Base-by-base conservation (phyloP, 805 yeast species). In the Ogataea wickerhamii region DNA sequence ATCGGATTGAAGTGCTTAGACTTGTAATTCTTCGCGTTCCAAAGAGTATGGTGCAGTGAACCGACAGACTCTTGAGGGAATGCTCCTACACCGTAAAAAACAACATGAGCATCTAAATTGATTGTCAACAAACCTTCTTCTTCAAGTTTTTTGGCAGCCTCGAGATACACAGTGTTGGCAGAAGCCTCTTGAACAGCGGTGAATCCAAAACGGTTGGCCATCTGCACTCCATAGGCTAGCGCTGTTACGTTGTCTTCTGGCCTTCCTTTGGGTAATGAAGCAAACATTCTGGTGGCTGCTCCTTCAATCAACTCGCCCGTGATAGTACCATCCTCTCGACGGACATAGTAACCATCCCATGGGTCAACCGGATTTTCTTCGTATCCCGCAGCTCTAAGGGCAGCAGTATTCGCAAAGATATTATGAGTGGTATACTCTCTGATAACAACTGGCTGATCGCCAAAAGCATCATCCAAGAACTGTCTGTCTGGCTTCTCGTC, bases 261-360 rank as follows among this genome's bases (percentile, higher is more conserved):
- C 28, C 49, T 40, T 3, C 51, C 49, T 28, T 47, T 49, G 12
- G 58, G 56, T 12, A 53, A 28, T 7, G 56, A 40, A 19, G 36
- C 38, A 36, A 50, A 51, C 40, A 53, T 22, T 29, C 49, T 34
- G 14, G 55, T 51, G 8, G 56, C 58, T 18, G 58, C 58, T 34
- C 55, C 56, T 40, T 53, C 58, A 30, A 53, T 52, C 20, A 51
- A 41, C 31, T 53, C 58, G 18, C 58, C 58, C 7, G 58, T 53
- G 33, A 53, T 53, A 19, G 54, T 48, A 6, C 58, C 58, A 32
- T 51, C 58, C 28, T 48, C 53, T 32, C 55, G 40, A 30, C 58
- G 47, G 21, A 52, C 51, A 37, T 42, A 52, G 50, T 47, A 51
- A 13, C 55, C 56, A 32, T 49, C 58, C 52, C 53, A 51, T 18